These are phyloP conservation scores for Saccharomycopsis sp. DNA, from an alignment of 805 yeast genomes.

Conservation along the genomic window DNA sequence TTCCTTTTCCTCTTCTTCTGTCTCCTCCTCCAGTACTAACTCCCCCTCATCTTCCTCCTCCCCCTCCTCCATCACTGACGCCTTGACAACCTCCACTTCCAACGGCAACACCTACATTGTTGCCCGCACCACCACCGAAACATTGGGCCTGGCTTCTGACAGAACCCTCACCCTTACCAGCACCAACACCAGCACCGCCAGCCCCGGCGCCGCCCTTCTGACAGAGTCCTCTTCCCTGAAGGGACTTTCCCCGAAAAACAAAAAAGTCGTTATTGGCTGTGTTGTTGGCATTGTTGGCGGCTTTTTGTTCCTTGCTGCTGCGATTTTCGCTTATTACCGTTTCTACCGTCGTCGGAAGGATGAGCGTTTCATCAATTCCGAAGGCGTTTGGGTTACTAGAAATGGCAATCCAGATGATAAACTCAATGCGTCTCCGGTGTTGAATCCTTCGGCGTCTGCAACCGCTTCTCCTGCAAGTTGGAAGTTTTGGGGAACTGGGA, in stretches of 20 bases:
- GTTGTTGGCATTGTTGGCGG: slow-evolving; percentile 70
- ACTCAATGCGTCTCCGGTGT: slow-evolving; percentile 5
- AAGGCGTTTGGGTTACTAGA: slow-evolving; percentile 21
- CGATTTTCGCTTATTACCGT: slow-evolving; percentile 24
- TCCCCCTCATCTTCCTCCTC: neutral
- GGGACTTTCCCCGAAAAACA: slow-evolving; percentile 41
- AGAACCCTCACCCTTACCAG: slow-evolving; percentile 27
- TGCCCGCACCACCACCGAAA: slow-evolving; percentile 28
- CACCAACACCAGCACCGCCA: slow-evolving; percentile 22
- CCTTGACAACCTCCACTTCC: neutral
- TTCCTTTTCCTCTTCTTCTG: neutral
- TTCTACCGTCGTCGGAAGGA: slow-evolving; percentile 15
- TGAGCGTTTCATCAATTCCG: slow-evolving; percentile 20
- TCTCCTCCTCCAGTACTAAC: neutral
- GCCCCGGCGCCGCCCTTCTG: slow-evolving; percentile 23
- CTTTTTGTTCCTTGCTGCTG: slow-evolving; percentile 33
- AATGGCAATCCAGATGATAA: slow-evolving; percentile 21
- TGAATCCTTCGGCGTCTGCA: neutral
- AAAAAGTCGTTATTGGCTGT: slow-evolving; percentile 55
- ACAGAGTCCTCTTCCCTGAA: slow-evolving; percentile 22
- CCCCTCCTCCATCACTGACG: neutral
- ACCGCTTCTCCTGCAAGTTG: slow-evolving; percentile 5
- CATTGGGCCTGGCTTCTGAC: slow-evolving; percentile 26
- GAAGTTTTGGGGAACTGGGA: slow-evolving; percentile 10
- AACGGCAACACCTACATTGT: slow-evolving; percentile 25